Base-by-base conservation (phyloP, 345 rosid species). In the Ceriops zippeliana region DNA sequence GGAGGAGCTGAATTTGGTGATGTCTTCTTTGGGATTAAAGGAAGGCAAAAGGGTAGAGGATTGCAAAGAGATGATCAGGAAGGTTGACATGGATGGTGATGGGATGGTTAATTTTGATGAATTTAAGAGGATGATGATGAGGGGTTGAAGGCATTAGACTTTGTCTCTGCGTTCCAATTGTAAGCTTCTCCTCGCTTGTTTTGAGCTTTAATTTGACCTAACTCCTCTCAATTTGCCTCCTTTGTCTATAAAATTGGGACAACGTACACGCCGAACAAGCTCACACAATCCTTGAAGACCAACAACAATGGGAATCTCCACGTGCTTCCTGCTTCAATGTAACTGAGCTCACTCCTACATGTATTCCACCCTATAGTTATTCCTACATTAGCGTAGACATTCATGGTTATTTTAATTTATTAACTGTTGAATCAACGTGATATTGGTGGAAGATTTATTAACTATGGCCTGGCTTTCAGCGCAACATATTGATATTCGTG, bases 41-140 rank as follows among this genome's bases (percentile, higher is more conserved):
- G 65, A 68, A 64, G 78, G 78, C 6, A 57, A 9, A n/a, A 76
- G 47, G 28, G 35, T 24, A 2, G 65, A 66, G 66, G 79, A 76
- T 61, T 75, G 75, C 47, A 66, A 66, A 37, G 75, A 66, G 21
- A 76, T 70, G 79, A 70, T 70, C 24, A 70, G 52, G 67, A 66
- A 70, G 24, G 52, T 66, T 26, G 79, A 75, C 16, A 32, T 65
- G 71, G 79, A 76, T 31, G 79, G 74, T 17, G 79, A 76, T 68
- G 79, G 79, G 35, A 76, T 65, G 78, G 70, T 75, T 49, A 75
- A 59, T 69, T 75, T 75, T 59, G 58, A 75, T 9, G 78, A 75
- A 26, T 75, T 75, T 52, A 75, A 75, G 73, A 69, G 2, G 66
- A 75, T 75, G 78, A 65, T 72, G 75, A 69, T 0, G 58, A 61